Conservation (phyloP, 2,329 filamentous ascomycete species). For the Pezicula rhizophila region DNA sequence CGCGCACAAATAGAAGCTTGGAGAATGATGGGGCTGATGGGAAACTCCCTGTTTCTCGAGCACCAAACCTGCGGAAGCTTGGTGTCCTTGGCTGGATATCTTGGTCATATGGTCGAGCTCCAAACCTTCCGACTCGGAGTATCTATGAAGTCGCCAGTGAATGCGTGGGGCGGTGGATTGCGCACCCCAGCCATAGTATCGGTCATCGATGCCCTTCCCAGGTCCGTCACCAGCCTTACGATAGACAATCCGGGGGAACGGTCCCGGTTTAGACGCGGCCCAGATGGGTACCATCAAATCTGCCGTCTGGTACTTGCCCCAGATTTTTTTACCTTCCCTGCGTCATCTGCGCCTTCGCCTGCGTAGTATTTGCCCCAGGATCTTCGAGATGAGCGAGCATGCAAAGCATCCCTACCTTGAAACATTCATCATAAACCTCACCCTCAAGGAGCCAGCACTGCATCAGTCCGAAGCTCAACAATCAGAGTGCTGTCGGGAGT, state of each 20-base stretch:
- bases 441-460: too few relatives aligned
- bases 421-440: background rate
- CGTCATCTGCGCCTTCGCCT: constrained; percentile 1
- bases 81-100: background rate
- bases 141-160: background rate
- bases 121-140: background rate
- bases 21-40: too few relatives aligned
- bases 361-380: background rate
- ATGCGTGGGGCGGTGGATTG: background rate
- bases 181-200: background rate
- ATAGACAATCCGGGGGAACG: constrained; percentile 1
- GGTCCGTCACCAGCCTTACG: constrained; percentile 1
- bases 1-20: too few relatives aligned
- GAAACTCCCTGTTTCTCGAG: background rate
- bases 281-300: background rate
- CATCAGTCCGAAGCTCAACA: background rate
- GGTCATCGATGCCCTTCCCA: background rate
- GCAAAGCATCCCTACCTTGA: background rate
- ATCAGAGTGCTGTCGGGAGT: background rate
- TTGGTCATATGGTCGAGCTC: background rate
- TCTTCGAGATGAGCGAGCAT: background rate
- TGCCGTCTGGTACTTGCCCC: background rate
- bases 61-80: background rate
- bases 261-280: background rate
- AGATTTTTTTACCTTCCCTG: background rate